A percentile compares a stretch with the other conserved stretches of the same genome.
Conservation (phyloP, 2,329 filamentous ascomycete species). For the Cercospora zeae-maydis region DNA sequence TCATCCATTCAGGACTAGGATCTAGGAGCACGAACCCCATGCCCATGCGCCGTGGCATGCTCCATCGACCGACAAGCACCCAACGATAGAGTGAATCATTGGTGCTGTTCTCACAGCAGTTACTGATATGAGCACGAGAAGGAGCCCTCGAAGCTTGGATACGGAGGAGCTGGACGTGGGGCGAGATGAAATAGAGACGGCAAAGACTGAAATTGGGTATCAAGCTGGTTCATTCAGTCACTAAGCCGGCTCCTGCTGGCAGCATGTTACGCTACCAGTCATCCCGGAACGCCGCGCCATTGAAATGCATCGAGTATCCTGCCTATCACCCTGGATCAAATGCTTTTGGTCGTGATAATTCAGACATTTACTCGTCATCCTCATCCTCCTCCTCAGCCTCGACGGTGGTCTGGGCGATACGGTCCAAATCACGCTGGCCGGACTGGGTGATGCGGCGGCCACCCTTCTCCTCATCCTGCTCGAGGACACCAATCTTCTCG, state of each 20-base stretch:
- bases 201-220: conserved; percentile 23
- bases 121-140: no score
- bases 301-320: conserved; percentile 18
- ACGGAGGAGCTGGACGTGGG: neutral
- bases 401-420: conserved; percentile 51
- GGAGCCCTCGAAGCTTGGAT: neutral
- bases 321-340: conserved; percentile 11
- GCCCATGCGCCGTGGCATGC: no score
- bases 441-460: conserved; percentile 96
- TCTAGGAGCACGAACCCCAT: no score
- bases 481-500: conserved; percentile 98
- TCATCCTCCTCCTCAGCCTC: conserved; percentile 51
- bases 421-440: conserved; percentile 98
- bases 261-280: conserved; percentile 11
- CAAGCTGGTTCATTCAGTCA: conserved; percentile 26
- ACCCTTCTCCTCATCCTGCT: conserved; percentile 97
- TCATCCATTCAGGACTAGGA: no score
- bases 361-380: conserved; percentile 34
- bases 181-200: neutral
- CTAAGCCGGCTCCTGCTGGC: conserved; percentile 19
- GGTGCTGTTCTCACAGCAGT: no score
- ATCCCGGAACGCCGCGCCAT: conserved; percentile 22
- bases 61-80: neutral
- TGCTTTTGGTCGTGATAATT: conserved; percentile 8
- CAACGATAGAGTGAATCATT: neutral